Conservation (phyloP, 805 yeast species). For the Trichomonascus vanleenenianus region DNA sequence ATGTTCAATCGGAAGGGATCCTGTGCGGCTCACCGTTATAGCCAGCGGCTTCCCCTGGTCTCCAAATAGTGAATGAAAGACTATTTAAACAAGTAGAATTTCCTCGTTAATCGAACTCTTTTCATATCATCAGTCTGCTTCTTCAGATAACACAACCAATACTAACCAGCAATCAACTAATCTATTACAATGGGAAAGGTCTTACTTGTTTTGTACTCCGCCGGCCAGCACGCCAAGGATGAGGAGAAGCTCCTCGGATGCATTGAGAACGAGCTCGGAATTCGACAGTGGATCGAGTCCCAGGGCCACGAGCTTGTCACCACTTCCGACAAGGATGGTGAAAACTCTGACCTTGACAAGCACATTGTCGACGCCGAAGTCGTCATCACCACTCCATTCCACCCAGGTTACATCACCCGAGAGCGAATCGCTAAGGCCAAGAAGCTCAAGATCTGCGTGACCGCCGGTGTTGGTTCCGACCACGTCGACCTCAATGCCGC, state of each 20-base stretch:
- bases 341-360: constrained; percentile 49
- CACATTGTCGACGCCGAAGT: constrained; percentile 66
- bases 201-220: constrained; percentile 51
- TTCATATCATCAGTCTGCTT: not conserved
- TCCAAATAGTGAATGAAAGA: not conserved
- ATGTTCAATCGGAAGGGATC: constrained; percentile 7
- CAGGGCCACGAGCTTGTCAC: constrained; percentile 61
- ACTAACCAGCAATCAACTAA: too few relatives aligned
- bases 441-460: constrained; percentile 56
- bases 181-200: constrained; percentile 34
- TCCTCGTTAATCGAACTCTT: not conserved
- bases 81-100: not conserved
- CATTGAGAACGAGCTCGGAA: constrained; percentile 68
- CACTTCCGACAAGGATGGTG: constrained; percentile 64
- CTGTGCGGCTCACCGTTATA: constrained; percentile 8
- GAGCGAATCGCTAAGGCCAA: constrained; percentile 63
- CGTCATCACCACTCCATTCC: constrained; percentile 76
- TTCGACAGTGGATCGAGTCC: constrained; percentile 52
- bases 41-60: too few relatives aligned
- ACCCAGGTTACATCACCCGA: constrained; percentile 65
- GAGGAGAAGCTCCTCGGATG: constrained; percentile 60
- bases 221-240: constrained; percentile 50
- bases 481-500: constrained; percentile 69
- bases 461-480: constrained; percentile 84
- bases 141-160: not conserved